Base-by-base conservation (phyloP, 2,329 filamentous ascomycete species). In the Chrysoporthe deuterocubensis region DNA sequence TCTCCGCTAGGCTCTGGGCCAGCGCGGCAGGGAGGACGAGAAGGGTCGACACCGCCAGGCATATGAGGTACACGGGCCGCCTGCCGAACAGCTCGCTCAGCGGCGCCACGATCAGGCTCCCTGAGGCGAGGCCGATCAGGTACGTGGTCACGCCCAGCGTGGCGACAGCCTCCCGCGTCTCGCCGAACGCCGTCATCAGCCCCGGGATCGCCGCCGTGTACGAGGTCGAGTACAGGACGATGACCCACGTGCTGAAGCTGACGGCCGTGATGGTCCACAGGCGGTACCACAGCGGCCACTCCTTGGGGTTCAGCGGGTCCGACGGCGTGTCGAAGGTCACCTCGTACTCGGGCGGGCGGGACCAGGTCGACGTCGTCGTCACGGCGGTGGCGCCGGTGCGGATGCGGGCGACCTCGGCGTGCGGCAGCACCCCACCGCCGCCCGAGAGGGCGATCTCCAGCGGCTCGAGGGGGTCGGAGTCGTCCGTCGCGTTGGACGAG, bases 101-200 rank as follows among this genome's bases (percentile, higher is more conserved):
- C 0, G 92, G 92, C 1, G 92, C 92, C 43, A 93, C 82, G n/a
- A 94, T 78, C 67, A 94, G 80, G 43, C 86, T 88, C 1, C 92
- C 92, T 0, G 84, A 75, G 0, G 91, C 91, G 44, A 94, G 82
- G 4, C 92, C 92, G 43, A 92, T 74, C 13, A 94, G 82, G 73
- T 94, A 95, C 0, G 89, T 89, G 0, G 92, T 94, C 26, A 94
- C 82, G 4, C 92, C 92, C 2, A 94, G 80, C 0, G 91, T 91
- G 1, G 88, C 85, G 13, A 90, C 75, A 0, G 86, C 85, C 54
- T 87, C 79, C 58, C 65, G 74, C 0, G 78, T 70, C 32, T 88
- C 81, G 62, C 83, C 76, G 72, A 93, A 94, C 52, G 91, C 87
- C 18, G 81, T 75, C 79, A 88, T 87, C 78, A 95, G 86, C 0